phyloP scores from a whole-genome alignment of 2,329 filamentous ascomycete species.

The Neofusicoccum laricinum region DNA sequence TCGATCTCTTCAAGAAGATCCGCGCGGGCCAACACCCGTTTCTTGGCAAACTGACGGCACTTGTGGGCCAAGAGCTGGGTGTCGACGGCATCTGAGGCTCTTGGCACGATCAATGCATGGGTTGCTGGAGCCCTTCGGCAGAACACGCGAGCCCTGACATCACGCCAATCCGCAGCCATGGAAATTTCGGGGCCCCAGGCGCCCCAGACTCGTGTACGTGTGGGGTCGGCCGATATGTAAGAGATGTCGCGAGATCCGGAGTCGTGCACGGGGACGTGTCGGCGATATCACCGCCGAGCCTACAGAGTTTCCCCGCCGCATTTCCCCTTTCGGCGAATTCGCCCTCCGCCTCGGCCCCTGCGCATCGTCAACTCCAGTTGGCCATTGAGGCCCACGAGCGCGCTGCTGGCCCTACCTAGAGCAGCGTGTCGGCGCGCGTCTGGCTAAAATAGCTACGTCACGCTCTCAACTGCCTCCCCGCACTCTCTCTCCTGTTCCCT shows the following conservation, averaged over 20 bases:
- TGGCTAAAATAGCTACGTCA: conserved; percentile 11
- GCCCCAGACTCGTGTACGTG: not conserved
- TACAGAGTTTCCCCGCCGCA: not conserved
- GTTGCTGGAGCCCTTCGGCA: not conserved
- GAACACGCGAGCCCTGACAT: not conserved
- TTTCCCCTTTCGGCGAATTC: conserved; percentile 1
- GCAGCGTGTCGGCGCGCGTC: not conserved
- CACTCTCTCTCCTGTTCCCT: not conserved
- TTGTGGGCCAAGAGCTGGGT: conserved; percentile 4
- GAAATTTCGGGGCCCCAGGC: not conserved
- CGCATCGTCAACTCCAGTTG: not conserved
- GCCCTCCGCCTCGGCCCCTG: conserved; percentile 3
- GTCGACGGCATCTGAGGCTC: conserved; percentile 3
- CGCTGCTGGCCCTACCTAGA: not conserved
- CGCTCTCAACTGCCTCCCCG: not conserved
- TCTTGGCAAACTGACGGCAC: not conserved
- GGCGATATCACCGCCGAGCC: not conserved
- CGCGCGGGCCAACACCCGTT: conserved; percentile 10
- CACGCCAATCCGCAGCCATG: not conserved
- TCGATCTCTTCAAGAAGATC: conserved; percentile 13
- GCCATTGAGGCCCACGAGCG: not conserved
- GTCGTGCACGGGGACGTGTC: not conserved
- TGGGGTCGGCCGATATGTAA: not conserved
- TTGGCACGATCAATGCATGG: not conserved
- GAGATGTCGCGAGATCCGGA: not conserved